These are phyloP conservation scores for Diatrype stigma DNA, from an alignment of 2,329 filamentous ascomycete species.

Conservation along the genomic window DNA sequence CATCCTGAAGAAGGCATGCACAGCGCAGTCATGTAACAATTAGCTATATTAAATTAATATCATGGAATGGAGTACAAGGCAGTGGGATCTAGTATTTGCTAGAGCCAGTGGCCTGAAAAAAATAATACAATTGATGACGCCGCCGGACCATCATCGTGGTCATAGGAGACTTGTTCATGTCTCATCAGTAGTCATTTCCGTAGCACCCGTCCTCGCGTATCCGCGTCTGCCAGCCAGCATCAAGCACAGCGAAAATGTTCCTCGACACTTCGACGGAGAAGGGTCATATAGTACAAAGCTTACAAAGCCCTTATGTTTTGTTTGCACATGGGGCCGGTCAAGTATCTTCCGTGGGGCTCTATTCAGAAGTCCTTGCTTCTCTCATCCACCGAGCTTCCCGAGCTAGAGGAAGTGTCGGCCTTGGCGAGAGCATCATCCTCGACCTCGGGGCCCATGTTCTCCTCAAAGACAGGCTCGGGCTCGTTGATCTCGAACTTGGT, in stretches of 20 bases:
- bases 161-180: constrained; percentile 12
- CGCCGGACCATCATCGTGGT: not conserved
- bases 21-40: not conserved
- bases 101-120: not conserved
- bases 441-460: constrained; percentile 62
- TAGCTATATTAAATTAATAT: not conserved
- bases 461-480: constrained; percentile 86
- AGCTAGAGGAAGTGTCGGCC: constrained; percentile 57
- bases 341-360: not conserved
- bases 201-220: not conserved
- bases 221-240: not conserved
- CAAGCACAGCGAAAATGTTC: not conserved
- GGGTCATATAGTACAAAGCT: not conserved
- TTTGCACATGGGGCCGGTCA: not conserved
- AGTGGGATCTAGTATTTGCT: not conserved
- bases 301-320: not conserved
- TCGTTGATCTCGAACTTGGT: constrained; percentile 96
- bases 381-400: constrained; percentile 55
- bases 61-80: not conserved
- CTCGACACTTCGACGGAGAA: not conserved
- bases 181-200: not conserved
- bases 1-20: not conserved
- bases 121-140: not conserved
- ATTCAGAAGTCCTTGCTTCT: constrained; percentile 23
- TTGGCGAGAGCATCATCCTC: constrained; percentile 55